These are phyloP conservation scores for Kluyveromyces lactis DNA, from an alignment of 805 yeast species.

Conservation along the genomic window DNA sequence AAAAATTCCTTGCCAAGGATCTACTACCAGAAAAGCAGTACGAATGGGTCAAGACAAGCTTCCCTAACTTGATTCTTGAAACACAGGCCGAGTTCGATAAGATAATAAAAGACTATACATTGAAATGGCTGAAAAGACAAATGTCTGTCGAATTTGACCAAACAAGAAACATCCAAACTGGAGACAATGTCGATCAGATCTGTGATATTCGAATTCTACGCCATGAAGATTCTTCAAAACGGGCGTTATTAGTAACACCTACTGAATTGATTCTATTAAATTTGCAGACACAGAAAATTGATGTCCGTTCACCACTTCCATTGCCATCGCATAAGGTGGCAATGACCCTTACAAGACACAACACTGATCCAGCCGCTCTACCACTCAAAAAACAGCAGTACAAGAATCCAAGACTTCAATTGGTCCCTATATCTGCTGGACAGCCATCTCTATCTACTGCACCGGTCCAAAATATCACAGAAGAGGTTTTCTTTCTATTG, in stretches of 20 bases:
- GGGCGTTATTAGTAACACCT: not conserved
- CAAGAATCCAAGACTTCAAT: no score
- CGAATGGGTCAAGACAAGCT: not conserved
- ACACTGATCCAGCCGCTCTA: no score
- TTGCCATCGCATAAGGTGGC: not conserved
- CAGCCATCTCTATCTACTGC: no score
- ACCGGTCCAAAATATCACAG: no score
- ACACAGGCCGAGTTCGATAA: constrained; percentile 1
- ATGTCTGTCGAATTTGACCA: not conserved
- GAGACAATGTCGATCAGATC: no score
- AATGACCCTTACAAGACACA: not conserved
- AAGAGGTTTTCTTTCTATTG: no score
- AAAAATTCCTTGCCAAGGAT: not conserved
- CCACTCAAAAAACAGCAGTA: no score
- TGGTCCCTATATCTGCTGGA: no score
- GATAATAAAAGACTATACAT: constrained; percentile 1
- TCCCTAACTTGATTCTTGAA: not conserved
- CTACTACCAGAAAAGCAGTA: not conserved
- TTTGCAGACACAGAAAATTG: not conserved
- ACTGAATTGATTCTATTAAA: not conserved
- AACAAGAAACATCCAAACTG: no score
- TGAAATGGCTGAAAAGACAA: constrained; percentile 2
- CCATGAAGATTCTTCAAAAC: no score
- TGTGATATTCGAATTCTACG: no score
- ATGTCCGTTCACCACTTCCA: not conserved